Base-by-base conservation (phyloP, 345 rosid genomes). In the Stellera chamaejasme region DNA sequence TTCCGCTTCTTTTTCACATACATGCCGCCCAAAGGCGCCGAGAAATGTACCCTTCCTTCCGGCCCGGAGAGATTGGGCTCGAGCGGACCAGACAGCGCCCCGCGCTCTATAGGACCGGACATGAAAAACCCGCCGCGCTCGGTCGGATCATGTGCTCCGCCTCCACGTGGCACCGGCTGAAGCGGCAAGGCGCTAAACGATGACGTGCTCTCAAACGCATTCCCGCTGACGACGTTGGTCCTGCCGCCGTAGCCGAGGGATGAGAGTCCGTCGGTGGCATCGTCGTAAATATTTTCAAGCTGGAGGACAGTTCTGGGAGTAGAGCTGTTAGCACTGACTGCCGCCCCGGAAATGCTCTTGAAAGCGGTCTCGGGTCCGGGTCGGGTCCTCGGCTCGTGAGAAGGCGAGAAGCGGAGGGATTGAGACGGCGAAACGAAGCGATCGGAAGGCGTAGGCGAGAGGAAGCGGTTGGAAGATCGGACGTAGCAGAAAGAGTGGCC, bases 401-500 rank as follows among this genome's bases (percentile, higher is more conserved):
- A 63, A 4, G 94, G 95, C 43, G 91, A 87, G 76, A 93, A 93
- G 53, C 97, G 99, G 57, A 84, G 85, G 14, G 99, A 93, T 55
- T 59, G 77, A 16, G 96, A 63, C 12, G 97, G 99, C 51, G 97
- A 88, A 16, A 79, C 65, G 60, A 92, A 92, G 10, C 95, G 96
- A 77, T 88, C 98, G 52, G 96, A 88, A 41, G 83, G 65, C 56
- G 96, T 80, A 10, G 95, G 97, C 4, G 97, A 87, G 51, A 86
- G 52, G 64, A 88, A 92, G 43, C 94, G 93, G 57, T 83, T 85
- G 14, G 98, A 92, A 45, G 96, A 88, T 48, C 91, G 87, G 51
- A 86, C 95, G 77, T 93, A 93, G 73, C 87, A 81, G 80, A 88
- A 93, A 50, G 99, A 93, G 68, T 89, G 99, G 39, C 99, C 99